Evolutionary conservation across 768 basidiomycete genomes (phyloP).

Genomic region (Tricholoma furcatifolium): DNA sequence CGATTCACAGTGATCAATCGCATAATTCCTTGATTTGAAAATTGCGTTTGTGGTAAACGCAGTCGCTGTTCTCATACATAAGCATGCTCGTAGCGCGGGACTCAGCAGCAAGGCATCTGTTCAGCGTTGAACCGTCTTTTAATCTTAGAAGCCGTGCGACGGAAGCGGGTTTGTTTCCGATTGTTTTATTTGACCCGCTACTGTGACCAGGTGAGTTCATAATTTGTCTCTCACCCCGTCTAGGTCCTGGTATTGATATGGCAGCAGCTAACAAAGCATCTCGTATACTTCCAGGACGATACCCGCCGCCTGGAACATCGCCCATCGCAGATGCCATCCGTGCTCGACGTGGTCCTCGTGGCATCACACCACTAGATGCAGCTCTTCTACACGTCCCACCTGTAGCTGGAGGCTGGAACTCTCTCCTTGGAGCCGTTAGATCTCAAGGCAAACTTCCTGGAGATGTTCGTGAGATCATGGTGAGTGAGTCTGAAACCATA

Average conservation of each 20-base stretch:
- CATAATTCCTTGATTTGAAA: no score
- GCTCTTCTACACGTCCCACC: slow-evolving; percentile 48
- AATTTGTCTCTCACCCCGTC: not conserved
- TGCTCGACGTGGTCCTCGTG: slow-evolving; percentile 44
- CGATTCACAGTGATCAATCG: no score
- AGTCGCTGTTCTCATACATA: no score
- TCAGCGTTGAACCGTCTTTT: not conserved
- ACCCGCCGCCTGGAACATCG: slow-evolving; percentile 41
- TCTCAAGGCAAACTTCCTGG: slow-evolving; percentile 45
- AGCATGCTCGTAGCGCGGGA: not conserved
- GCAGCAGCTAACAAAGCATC: slow-evolving; percentile 23
- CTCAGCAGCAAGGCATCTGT: not conserved
- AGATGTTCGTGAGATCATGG: slow-evolving; percentile 52
- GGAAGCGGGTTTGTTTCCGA: slow-evolving; percentile 5
- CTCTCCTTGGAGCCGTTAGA: slow-evolving; percentile 47
- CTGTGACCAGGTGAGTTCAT: not conserved
- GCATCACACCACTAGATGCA: slow-evolving; percentile 49
- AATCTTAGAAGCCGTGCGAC: not conserved
- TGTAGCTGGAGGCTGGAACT: slow-evolving; percentile 50
- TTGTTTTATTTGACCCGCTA: not conserved
- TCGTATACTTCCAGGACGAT: slow-evolving; percentile 43
- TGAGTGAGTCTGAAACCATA: slow-evolving; percentile 16
- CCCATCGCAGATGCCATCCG: slow-evolving; percentile 48
- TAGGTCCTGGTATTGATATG: not conserved
- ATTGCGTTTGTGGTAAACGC: no score